A percentile compares a stretch with the other conserved stretches of the same genome.
Evolutionary conservation across 2,329 filamentous ascomycete genomes (phyloP).

Genomic region (Ambrosiella cleistominuta): DNA sequence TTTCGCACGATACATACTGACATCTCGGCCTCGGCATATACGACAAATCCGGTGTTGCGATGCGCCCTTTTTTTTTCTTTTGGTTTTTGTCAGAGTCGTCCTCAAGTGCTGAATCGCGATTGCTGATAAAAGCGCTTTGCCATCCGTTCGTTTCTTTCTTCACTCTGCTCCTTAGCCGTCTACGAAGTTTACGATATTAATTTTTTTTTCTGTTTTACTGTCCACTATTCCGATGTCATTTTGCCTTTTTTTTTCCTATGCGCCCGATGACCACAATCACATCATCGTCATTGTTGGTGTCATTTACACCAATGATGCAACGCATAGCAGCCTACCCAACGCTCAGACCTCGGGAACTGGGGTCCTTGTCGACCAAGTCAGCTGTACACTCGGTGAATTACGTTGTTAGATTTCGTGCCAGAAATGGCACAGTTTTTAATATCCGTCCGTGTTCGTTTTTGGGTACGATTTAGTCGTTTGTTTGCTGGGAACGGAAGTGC

Average conservation of each 20-base stretch:
- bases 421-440: background rate
- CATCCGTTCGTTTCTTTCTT: background rate
- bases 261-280: background rate
- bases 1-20: too few species aligned
- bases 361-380: background rate
- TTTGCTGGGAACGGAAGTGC: background rate
- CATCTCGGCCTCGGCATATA: too few species aligned
- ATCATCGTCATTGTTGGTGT: background rate
- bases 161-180: background rate
- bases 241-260: background rate
- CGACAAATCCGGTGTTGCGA: background rate
- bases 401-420: background rate
- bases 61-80: slow-evolving; percentile 1
- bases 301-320: too few species aligned
- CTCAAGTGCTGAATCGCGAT: slow-evolving; percentile 9
- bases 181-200: background rate
- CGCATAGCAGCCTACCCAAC: background rate
- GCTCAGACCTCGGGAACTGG: background rate
- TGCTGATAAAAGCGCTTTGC: background rate
- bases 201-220: background rate
- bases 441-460: background rate
- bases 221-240: background rate
- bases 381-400: background rate
- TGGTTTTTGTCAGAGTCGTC: slow-evolving; percentile 1
- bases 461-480: background rate